Conservation (phyloP, 306 rosid species). For the Abrus pulchellus region DNA sequence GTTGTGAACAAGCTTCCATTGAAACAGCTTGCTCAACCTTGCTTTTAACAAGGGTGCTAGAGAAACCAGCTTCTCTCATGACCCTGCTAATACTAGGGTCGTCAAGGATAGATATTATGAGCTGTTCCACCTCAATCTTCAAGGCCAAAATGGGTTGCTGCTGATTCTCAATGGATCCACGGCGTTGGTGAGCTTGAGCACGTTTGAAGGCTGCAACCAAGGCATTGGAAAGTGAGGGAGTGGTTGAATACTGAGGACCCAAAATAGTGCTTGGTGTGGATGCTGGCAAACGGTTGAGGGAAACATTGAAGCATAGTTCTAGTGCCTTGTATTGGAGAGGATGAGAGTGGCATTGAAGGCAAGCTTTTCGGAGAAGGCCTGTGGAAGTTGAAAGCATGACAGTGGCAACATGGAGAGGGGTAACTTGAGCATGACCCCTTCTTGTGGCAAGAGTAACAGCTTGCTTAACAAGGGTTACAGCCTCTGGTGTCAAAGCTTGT, state of each 20-base stretch:
- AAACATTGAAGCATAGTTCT: conserved; percentile 80
- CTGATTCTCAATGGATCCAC: conserved; percentile 81
- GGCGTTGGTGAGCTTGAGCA: conserved; percentile 51
- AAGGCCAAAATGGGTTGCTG: conserved; percentile 81
- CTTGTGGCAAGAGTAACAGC: conserved; percentile 67
- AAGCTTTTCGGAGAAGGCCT: conserved; percentile 69
- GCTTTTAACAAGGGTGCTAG: conserved; percentile 56
- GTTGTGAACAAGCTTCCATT: conserved; percentile 56
- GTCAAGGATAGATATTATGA: conserved; percentile 77
- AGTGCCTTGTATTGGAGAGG: conserved; percentile 82
- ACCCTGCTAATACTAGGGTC: conserved; percentile 48
- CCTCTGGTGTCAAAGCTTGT: conserved; percentile 66
- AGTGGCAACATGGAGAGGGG: conserved; percentile 81
- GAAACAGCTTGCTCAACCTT: conserved; percentile 70
- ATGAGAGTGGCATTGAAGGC: conserved; percentile 76
- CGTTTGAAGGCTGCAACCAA: conserved; percentile 78
- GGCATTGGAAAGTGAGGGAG: conserved; percentile 74
- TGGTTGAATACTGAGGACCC: conserved; percentile 56
- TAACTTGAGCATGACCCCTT: conserved; percentile 79
- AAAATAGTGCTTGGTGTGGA: conserved; percentile 64
- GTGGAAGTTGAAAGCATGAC: conserved; percentile 71
- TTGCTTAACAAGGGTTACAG: conserved; percentile 65
- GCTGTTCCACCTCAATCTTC: conserved; percentile 81
- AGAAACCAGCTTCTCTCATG: conserved; percentile 38
- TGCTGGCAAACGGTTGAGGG: conserved; percentile 80